phyloP scores from a whole-genome alignment of 495 filamentous ascomycete species.

The Aspergillus leporis region DNA sequence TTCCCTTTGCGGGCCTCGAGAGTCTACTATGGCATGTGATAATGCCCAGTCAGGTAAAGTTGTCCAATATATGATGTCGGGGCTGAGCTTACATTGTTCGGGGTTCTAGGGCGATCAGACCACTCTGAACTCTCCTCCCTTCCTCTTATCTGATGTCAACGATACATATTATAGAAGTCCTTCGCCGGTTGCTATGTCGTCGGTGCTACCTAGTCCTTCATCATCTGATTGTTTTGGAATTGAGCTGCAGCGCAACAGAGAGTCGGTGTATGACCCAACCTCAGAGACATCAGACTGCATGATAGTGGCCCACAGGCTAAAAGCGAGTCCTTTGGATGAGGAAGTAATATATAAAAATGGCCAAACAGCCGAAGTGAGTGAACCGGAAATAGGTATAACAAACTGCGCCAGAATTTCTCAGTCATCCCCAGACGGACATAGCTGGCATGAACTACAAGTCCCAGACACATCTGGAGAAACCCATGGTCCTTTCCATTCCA shows the following conservation, averaged over 20 bases:
- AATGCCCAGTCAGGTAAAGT: neutral
- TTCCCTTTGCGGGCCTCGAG: conserved; percentile 8
- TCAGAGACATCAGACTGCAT: neutral
- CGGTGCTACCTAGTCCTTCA: conserved; percentile 14
- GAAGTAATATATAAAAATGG: neutral
- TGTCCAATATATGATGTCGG: neutral
- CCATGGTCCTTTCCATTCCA: neutral
- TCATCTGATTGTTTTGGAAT: neutral
- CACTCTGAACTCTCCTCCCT: conserved; percentile 1
- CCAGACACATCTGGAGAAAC: neutral
- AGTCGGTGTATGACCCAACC: neutral
- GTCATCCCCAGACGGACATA: neutral
- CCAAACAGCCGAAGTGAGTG: neutral
- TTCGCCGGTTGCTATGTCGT: conserved; percentile 33
- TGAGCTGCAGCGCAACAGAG: neutral
- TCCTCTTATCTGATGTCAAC: conserved; percentile 9
- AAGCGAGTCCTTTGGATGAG: neutral
- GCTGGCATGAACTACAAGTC: neutral
- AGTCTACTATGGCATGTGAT: neutral
- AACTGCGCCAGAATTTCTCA: neutral
- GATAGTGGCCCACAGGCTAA: neutral
- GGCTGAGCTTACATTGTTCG: neutral
- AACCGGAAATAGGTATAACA: neutral
- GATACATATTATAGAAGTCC: conserved; percentile 27
- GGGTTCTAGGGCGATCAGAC: neutral